These are phyloP conservation scores for Coniochaeta ligniaria DNA, from an alignment of 2,329 filamentous ascomycete species.

Conservation along the genomic window DNA sequence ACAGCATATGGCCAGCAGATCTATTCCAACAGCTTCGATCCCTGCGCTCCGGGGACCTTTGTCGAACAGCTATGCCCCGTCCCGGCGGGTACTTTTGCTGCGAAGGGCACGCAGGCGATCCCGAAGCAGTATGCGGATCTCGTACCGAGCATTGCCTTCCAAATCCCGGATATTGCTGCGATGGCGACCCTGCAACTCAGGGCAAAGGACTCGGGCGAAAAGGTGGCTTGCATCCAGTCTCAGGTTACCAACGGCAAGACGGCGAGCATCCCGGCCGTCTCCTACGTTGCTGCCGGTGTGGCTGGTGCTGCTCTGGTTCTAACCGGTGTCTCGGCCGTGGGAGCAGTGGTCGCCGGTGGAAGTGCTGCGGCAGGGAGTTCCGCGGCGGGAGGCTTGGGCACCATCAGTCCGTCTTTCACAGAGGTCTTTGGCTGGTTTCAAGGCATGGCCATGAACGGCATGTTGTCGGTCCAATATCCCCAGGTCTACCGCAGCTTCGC, in stretches of 20 bases:
- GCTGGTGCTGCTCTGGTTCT: conserved; percentile 76
- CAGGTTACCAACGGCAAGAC: conserved; percentile 84
- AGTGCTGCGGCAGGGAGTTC: conserved; percentile 42
- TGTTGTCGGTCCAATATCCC: conserved; percentile 88
- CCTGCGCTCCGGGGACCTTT: conserved; percentile 62
- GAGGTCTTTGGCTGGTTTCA: conserved; percentile 90
- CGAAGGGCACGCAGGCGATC: conserved; percentile 64
- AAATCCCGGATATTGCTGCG: conserved; percentile 83
- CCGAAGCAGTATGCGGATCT: conserved; percentile 62
- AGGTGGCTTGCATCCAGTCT: conserved; percentile 78
- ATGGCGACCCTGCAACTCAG: conserved; percentile 72
- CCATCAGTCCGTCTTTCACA: conserved; percentile 74
- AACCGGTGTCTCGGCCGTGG: conserved; percentile 63
- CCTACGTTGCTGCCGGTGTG: conserved; percentile 77
- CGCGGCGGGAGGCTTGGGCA: conserved; percentile 45
- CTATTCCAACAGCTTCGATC: conserved; percentile 76
- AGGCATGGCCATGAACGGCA: conserved; percentile 88
- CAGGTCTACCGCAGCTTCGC: conserved; percentile 81
- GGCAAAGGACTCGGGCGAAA: conserved; percentile 46
- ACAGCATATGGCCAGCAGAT: conserved; percentile 78
- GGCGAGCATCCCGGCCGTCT: conserved; percentile 64
- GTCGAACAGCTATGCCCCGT: conserved; percentile 69
- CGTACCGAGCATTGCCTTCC: conserved; percentile 86
- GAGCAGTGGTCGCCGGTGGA: conserved; percentile 47
- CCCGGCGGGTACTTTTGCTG: conserved; percentile 66